Percentiles rank a stretch among this genome's conserved stretches.
Evolutionary conservation across 768 basidiomycete genomes (phyloP).

Genomic region (Hysterangium stoloniferum): DNA sequence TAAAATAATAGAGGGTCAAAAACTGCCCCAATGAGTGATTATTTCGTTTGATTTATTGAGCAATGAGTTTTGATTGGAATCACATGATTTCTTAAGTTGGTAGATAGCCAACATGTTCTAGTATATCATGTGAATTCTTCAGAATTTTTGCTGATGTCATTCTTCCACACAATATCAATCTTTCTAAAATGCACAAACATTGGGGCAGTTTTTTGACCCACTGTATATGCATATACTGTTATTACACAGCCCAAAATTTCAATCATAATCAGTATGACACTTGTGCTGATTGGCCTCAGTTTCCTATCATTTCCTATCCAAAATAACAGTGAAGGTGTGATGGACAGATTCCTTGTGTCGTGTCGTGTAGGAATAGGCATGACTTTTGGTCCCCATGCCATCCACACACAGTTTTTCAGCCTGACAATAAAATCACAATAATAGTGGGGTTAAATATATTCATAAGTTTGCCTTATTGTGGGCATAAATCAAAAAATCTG

Average conservation of each 20-base stretch:
- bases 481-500: not conserved
- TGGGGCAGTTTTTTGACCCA: too few relatives aligned
- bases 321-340: constrained; percentile 23
- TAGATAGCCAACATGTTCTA: too few relatives aligned
- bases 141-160: too few relatives aligned
- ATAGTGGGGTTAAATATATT: constrained; percentile 38
- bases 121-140: too few relatives aligned
- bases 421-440: constrained; percentile 32
- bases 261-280: constrained; percentile 29
- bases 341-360: constrained; percentile 36
- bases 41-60: too few relatives aligned
- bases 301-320: constrained; percentile 36
- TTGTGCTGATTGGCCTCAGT: constrained; percentile 35
- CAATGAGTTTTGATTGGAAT: too few relatives aligned
- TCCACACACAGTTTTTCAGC: constrained; percentile 41
- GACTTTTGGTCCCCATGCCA: constrained; percentile 28
- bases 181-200: too few relatives aligned
- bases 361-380: constrained; percentile 38
- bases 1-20: too few relatives aligned
- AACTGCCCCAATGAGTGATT: constrained; percentile 29
- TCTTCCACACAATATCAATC: too few relatives aligned
- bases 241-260: constrained; percentile 32
- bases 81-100: too few relatives aligned
- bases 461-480: constrained; percentile 24
- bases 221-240: not conserved